Evolutionary conservation across 2,329 filamentous ascomycete species (phyloP), one percentile per base, ranked within the genome.

Genomic region (Colletotrichum australisinense): DNA sequence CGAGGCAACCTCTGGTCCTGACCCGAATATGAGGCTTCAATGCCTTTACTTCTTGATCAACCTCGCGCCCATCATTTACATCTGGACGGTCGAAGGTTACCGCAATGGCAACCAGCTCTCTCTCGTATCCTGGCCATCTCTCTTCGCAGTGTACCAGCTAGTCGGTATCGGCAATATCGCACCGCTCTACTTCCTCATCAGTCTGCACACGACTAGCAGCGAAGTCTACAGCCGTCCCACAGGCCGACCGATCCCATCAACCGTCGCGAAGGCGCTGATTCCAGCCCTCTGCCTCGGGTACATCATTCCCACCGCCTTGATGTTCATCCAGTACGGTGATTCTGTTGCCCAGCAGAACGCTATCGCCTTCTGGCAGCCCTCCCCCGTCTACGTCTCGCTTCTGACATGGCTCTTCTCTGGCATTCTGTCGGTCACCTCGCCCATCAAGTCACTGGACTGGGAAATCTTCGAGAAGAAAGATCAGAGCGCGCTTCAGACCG

Each of bases 71-170:
- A 73, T 78, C 24, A 38, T 78, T 8, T 52, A 79, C 30, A 76
- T 77, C 19, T 80, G 75, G 67, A 76, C 64, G 1, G 72, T 79
- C 5, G 78, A 80, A 60, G 78, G 76, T 5, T 74, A 77, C 30
- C 75, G 78, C 2, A 63, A 66, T 9, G 76, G 76, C 2, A 75
- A 77, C 35, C 30, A 74, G 1, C 72, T 67, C 1, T 73, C 69
- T 6, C 58, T 73, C 5, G 60, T 78, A 16, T 58, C 69, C 0
- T 38, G 76, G 4, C 76, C 78, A 1, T 52, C 60, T 11, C 8
- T 78, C 6, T 77, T 76, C 66, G 42, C 68, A 5, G 26, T 59
- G 5, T 73, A 76, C n/a, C 69, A 69, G 7, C 30, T 75, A 2
- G 28, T 67, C 0, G 76, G 77, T 6, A 55, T 77, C 32, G 67